These are phyloP conservation scores for Fusarium continuum DNA, from an alignment of 2,329 filamentous ascomycete species.

Conservation along the genomic window DNA sequence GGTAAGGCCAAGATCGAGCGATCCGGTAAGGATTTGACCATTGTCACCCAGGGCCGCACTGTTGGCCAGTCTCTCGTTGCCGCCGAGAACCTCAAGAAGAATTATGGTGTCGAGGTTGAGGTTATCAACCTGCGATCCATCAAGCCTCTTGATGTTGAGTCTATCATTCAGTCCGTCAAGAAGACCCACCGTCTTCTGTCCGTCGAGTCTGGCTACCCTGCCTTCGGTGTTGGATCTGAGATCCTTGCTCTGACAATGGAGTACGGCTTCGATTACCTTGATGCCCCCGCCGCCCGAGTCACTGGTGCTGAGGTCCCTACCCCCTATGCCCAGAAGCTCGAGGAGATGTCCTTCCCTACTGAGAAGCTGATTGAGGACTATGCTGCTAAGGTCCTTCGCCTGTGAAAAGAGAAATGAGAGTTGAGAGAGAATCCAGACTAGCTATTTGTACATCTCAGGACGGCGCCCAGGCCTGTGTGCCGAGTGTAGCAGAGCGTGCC, in stretches of 20 bases:
- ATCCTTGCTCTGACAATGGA: conserved; percentile 96
- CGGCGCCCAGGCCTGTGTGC: conserved; percentile 13
- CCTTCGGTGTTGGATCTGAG: conserved; percentile 91
- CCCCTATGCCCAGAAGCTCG: conserved; percentile 90
- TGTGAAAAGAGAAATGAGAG: conserved; percentile 55
- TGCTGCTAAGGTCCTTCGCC: conserved; percentile 85
- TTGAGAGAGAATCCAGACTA: conserved; percentile 23
- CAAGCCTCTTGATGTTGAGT: conserved; percentile 95
- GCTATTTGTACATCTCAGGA: conserved; percentile 16
- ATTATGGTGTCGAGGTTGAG: conserved; percentile 94
- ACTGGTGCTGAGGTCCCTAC: conserved; percentile 98
- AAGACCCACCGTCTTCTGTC: conserved; percentile 93
- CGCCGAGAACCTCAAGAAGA: conserved; percentile 91
- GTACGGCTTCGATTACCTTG: conserved; percentile 97
- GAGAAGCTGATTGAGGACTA: conserved; percentile 88
- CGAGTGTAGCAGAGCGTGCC: conserved; percentile 22
- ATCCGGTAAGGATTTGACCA: conserved; percentile 92
- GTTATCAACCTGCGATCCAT: conserved; percentile 98
- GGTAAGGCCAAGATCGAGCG: conserved; percentile 99
- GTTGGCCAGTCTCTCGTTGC: conserved; percentile 91
- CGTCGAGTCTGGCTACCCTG: conserved; percentile 95
- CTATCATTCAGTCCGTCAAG: conserved; percentile 97
- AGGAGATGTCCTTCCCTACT: conserved; percentile 94
- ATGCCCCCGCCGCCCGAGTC: conserved; percentile 91
- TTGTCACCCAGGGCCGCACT: conserved; percentile 93